Conservation (phyloP, 352 stramenopile species). For the Phytophthora citricola region DNA sequence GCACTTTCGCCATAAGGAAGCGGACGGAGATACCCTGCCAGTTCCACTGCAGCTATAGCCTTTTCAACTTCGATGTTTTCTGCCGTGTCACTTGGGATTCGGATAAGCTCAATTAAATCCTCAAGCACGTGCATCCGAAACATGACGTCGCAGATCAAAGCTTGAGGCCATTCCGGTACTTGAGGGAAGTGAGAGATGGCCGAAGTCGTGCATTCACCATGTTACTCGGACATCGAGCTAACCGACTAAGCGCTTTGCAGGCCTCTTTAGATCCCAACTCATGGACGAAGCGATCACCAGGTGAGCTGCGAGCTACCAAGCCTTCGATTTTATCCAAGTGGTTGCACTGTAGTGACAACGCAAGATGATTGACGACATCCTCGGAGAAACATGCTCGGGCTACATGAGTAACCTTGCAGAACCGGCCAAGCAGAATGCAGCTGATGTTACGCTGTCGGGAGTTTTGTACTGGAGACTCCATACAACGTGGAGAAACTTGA, state of each 20-base stretch:
- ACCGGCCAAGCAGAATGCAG: constrained; percentile 66
- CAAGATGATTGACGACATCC: constrained; percentile 64
- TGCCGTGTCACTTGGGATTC: constrained; percentile 49
- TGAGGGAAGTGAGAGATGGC: constrained; percentile 55
- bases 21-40: constrained; percentile 66
- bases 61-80: constrained; percentile 53
- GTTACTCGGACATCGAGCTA: constrained; percentile 55
- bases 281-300: constrained; percentile 52
- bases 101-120: constrained; percentile 68
- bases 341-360: constrained; percentile 78
- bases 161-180: constrained; percentile 61
- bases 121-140: constrained; percentile 71
- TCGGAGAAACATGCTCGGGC: constrained; percentile 61
- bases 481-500: constrained; percentile 61
- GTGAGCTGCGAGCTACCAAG: constrained; percentile 30
- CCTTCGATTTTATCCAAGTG: constrained; percentile 70
- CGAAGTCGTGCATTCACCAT: constrained; percentile 46
- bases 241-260: constrained; percentile 63
- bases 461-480: constrained; percentile 57
- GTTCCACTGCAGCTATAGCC: constrained; percentile 60
- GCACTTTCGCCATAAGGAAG: constrained; percentile 60
- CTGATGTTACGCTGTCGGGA: constrained; percentile 71
- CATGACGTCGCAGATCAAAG: constrained; percentile 70
- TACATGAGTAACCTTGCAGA: constrained; percentile 51
- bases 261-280: constrained; percentile 57